Evolutionary conservation across 1,284 basidiomycete genomes (phyloP).

Genomic region (Ustilago sp.): DNA sequence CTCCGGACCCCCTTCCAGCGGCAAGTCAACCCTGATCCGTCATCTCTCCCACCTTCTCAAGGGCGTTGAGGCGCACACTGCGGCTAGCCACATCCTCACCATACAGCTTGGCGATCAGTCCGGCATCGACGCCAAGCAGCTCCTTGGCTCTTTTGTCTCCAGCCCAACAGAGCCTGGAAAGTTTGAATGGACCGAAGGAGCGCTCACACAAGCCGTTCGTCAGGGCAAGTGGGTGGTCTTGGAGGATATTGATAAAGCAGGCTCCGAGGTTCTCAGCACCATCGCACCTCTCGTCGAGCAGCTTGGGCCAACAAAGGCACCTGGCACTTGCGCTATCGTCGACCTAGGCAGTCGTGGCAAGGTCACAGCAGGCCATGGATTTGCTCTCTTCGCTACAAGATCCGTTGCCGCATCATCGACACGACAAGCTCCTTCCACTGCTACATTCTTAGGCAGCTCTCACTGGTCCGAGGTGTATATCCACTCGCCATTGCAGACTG

Average conservation of each 20-base stretch:
- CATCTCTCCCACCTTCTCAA: slow-evolving; percentile 74
- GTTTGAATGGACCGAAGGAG: slow-evolving; percentile 97
- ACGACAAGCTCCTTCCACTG: slow-evolving; percentile 54
- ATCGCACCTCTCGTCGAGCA: slow-evolving; percentile 77
- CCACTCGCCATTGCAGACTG: slow-evolving; percentile 42
- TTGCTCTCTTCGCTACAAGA: slow-evolving; percentile 71
- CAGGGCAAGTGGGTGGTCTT: slow-evolving; percentile 94
- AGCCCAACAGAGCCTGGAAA: slow-evolving; percentile 85
- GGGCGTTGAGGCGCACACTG: slow-evolving; percentile 11
- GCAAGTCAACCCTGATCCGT: slow-evolving; percentile 85
- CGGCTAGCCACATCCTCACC: slow-evolving; percentile 76
- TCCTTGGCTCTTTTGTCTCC: slow-evolving; percentile 93
- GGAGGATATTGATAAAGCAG: slow-evolving; percentile 83
- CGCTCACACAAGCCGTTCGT: slow-evolving; percentile 87
- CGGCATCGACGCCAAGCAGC: slow-evolving; percentile 86
- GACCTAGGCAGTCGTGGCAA: slow-evolving; percentile 68
- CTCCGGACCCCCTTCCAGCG: slow-evolving; percentile 87
- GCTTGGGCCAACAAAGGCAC: slow-evolving; percentile 77
- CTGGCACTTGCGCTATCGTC: slow-evolving; percentile 80
- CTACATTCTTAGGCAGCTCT: slow-evolving; percentile 78
- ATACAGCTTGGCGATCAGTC: slow-evolving; percentile 79
- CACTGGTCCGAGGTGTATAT: slow-evolving; percentile 66
- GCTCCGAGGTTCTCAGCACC: slow-evolving; percentile 61
- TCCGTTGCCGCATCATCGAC: slow-evolving; percentile 65
- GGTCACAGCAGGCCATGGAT: slow-evolving; percentile 69